These are phyloP conservation scores for Aurinia saxatilis DNA, from an alignment of 345 rosid genomes.

Conservation along the genomic window DNA sequence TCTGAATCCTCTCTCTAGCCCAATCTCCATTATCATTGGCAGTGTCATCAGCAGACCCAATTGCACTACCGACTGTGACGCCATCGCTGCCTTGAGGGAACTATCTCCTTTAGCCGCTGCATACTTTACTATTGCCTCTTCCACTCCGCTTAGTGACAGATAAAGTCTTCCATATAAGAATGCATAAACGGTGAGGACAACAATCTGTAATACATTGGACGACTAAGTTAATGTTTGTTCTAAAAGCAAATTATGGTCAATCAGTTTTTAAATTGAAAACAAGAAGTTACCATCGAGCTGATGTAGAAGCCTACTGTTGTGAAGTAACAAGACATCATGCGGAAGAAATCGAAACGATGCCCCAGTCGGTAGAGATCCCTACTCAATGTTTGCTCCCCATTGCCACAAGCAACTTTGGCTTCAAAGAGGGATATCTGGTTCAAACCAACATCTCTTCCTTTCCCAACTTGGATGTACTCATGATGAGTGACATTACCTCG, in stretches of 20 bases:
- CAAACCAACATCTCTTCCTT: slow-evolving; percentile 98
- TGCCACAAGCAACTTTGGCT: slow-evolving; percentile 98
- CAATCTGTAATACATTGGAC: slow-evolving; percentile 44
- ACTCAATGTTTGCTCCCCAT: slow-evolving; percentile 93
- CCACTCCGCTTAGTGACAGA: slow-evolving; percentile 83
- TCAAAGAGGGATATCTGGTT: slow-evolving; percentile 96
- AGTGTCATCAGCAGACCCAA: slow-evolving; percentile 73
- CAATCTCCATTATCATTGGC: slow-evolving; percentile 99
- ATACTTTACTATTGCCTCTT: slow-evolving; percentile 59
- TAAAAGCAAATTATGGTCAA: not conserved
- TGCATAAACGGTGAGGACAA: slow-evolving; percentile 61
- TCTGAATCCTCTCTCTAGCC: slow-evolving; percentile 92
- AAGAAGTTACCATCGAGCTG: slow-evolving; percentile 75
- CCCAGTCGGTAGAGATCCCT: slow-evolving; percentile 91
- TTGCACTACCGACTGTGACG: slow-evolving; percentile 86
- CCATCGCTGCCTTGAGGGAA: slow-evolving; percentile 83
- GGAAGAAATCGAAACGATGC: slow-evolving; percentile 95
- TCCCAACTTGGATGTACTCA: slow-evolving; percentile 99
- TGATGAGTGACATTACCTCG: slow-evolving; percentile 96
- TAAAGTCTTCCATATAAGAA: slow-evolving; percentile 90
- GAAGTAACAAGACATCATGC: slow-evolving; percentile 86
- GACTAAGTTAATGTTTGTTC: not conserved
- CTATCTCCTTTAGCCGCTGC: slow-evolving; percentile 63
- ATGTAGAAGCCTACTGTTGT: slow-evolving; percentile 84
- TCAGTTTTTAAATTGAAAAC: not conserved